phyloP scores from a whole-genome alignment of 2,329 filamentous ascomycete species.

The Purpureocillium takamizusanense region DNA sequence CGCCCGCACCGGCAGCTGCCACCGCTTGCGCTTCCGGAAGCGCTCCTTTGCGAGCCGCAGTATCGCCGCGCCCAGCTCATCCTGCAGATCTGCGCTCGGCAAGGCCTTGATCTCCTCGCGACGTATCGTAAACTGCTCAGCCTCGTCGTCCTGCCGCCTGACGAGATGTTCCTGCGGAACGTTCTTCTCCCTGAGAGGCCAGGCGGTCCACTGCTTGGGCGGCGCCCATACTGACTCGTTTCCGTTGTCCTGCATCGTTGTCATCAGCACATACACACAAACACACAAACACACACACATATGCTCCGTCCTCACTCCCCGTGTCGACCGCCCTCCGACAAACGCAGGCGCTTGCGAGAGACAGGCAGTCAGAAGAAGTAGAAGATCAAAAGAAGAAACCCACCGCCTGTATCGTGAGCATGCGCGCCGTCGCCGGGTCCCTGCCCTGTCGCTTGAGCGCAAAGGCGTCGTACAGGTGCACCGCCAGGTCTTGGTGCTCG shows the following conservation, averaged over 20 bases:
- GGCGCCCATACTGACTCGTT: constrained; percentile 35
- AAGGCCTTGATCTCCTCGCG: constrained; percentile 26
- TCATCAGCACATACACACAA: too few species aligned
- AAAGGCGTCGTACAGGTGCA: constrained; percentile 74
- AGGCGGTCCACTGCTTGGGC: constrained; percentile 67
- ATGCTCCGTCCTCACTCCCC: too few species aligned
- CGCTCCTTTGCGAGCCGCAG: constrained; percentile 58
- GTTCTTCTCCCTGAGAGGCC: constrained; percentile 59
- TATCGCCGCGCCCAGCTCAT: constrained; percentile 58
- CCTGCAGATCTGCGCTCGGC: constrained; percentile 57
- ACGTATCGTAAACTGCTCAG: constrained; percentile 43
- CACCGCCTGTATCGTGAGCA: constrained; percentile 19
- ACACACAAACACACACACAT: too few species aligned
- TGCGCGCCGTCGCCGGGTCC: constrained; percentile 15
- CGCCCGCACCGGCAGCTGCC: constrained; percentile 4
- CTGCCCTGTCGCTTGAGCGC: constrained; percentile 43
- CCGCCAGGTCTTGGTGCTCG: constrained; percentile 56
- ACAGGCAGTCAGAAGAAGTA: neutral
- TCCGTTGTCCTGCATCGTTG: constrained; percentile 15
- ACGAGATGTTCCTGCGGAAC: constrained; percentile 52
- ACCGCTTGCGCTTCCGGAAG: constrained; percentile 31
- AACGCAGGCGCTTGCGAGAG: neutral
- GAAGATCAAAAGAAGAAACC: neutral
- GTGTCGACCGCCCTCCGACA: too few species aligned
- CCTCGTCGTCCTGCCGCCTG: constrained; percentile 33